phyloP scores from a whole-genome alignment of 768 basidiomycete species.

The Pleurotus platypus region DNA sequence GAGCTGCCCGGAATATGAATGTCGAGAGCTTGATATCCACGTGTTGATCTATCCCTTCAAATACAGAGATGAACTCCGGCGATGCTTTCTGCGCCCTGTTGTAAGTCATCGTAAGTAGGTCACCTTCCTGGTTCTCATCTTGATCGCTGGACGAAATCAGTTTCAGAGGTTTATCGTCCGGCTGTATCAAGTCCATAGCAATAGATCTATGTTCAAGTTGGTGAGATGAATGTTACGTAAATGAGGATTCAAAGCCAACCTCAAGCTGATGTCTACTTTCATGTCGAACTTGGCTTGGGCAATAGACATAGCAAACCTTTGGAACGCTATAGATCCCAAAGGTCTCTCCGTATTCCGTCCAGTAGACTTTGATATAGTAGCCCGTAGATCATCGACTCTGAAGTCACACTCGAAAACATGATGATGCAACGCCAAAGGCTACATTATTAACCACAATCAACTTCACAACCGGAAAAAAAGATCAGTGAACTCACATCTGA shows the following conservation, averaged over 20 bases:
- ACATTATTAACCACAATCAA: neutral
- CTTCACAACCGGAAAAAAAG: neutral
- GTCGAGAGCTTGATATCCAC: constrained; percentile 88
- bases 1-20: constrained; percentile 82
- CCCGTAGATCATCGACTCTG: constrained; percentile 78
- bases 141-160: constrained; percentile 62
- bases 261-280: constrained; percentile 78
- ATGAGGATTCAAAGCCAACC: constrained; percentile 34
- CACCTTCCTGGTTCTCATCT: constrained; percentile 39
- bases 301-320: constrained; percentile 74
- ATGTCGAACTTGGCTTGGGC: constrained; percentile 81
- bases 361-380: constrained; percentile 70
- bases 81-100: constrained; percentile 76
- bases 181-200: constrained; percentile 69
- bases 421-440: constrained; percentile 47
- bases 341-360: constrained; percentile 61
- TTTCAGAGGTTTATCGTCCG: constrained; percentile 45
- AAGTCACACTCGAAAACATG: constrained; percentile 82
- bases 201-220: constrained; percentile 50
- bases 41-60: constrained; percentile 85
- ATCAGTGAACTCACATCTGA: constrained; percentile 13
- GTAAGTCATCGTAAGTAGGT: constrained; percentile 80
- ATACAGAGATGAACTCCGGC: constrained; percentile 75
- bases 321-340: constrained; percentile 76
- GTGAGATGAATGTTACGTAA: constrained; percentile 3